phyloP scores from a whole-genome alignment of 164 flowering plant genomes.

The Magnolia changhungtana region DNA sequence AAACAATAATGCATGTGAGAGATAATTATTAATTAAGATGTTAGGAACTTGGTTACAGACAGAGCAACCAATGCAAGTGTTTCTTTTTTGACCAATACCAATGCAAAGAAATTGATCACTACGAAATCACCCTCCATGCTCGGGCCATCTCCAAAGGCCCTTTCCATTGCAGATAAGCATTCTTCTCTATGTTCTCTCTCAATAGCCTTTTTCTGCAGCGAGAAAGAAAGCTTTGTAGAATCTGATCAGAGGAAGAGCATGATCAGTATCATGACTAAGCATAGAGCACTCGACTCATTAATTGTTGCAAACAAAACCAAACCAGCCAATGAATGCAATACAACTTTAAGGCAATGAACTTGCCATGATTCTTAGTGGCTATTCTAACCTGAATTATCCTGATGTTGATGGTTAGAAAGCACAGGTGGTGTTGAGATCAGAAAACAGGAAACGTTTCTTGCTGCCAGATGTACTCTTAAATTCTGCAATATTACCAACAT shows the following conservation, averaged over 20 bases:
- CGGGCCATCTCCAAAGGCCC: conserved; percentile 51
- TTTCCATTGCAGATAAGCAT: conserved; percentile 56
- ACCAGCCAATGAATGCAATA: neutral
- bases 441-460: conserved; percentile 35
- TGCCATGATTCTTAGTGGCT: neutral
- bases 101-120: conserved; percentile 83
- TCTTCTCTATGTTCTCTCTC: conserved; percentile 56
- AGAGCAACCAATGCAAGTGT: neutral
- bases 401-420: conserved; percentile 37
- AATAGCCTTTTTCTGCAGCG: conserved; percentile 38
- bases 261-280: neutral
- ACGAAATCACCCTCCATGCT: conserved; percentile 64
- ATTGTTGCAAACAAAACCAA: neutral
- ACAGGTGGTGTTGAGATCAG: conserved; percentile 79
- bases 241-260: conserved; percentile 28
- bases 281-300: neutral
- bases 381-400: conserved; percentile 34
- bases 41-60: neutral
- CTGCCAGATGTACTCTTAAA: conserved; percentile 43
- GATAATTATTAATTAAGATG: neutral
- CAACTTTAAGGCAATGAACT: neutral
- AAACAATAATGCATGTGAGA: neutral
- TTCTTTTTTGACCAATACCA: conserved; percentile 43
- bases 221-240: conserved; percentile 30
- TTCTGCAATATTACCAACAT: conserved; percentile 37